phyloP scores from a whole-genome alignment of 305 asterid genomes.

The Rubia balearica region DNA sequence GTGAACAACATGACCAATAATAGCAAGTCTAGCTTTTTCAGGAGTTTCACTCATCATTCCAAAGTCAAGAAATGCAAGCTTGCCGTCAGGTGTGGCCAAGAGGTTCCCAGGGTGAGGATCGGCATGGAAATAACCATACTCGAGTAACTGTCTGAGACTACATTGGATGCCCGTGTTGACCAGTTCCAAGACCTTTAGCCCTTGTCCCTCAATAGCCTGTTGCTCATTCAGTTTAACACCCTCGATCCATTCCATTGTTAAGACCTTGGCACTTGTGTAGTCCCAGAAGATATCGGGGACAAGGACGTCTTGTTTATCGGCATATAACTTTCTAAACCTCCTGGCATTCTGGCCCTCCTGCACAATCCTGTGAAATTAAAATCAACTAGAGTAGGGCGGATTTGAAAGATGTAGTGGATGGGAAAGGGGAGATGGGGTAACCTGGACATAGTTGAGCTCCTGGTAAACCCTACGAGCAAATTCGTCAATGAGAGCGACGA shows the following conservation, averaged over 20 bases:
- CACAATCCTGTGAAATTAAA: conserved; percentile 60
- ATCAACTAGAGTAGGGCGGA: conserved; percentile 35
- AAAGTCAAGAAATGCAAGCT: conserved; percentile 97
- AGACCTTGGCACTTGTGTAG: conserved; percentile 89
- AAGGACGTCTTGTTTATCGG: conserved; percentile 88
- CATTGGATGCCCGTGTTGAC: conserved; percentile 96
- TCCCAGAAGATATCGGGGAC: conserved; percentile 98
- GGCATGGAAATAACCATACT: conserved; percentile 97
- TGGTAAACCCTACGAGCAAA: conserved; percentile 96
- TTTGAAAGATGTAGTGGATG: conserved; percentile 3
- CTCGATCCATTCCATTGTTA: conserved; percentile 99
- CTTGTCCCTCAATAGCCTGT: conserved; percentile 92
- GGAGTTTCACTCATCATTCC: conserved; percentile 99
- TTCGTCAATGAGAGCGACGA: conserved; percentile 91
- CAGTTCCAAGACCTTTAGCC: conserved; percentile 90
- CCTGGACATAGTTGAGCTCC: conserved; percentile 99
- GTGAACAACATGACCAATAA: conserved; percentile 98
- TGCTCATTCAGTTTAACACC: conserved; percentile 94
- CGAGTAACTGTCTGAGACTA: conserved; percentile 94
- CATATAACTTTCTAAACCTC: conserved; percentile 93
- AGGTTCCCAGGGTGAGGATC: conserved; percentile 99
- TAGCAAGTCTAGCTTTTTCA: conserved; percentile 92
- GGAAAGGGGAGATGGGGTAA: conserved; percentile 24
- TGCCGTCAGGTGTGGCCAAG: conserved; percentile 93
- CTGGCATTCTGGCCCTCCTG: conserved; percentile 99